A percentile compares a stretch with the other conserved stretches of the same genome.
These are phyloP conservation scores for Fraxinus pennsylvanica DNA, from an alignment of 257 asterid species.

Conservation along the genomic window DNA sequence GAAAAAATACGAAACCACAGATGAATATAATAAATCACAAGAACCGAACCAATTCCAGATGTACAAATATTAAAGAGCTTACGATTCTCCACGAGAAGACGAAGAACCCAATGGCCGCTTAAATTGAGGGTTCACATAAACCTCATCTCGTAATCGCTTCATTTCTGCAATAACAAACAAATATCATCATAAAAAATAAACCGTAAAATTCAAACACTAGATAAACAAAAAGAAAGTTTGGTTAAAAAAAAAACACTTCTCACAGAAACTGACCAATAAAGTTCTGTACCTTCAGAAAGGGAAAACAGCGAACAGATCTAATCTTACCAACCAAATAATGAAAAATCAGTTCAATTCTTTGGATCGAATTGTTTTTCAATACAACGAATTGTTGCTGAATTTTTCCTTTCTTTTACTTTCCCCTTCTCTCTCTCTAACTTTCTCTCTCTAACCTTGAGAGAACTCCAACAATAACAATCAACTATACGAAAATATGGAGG, in stretches of 20 bases:
- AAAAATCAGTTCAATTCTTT: constrained; percentile 28
- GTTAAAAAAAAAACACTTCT: neutral
- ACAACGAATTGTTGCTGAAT: constrained; percentile 8
- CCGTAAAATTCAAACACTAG: constrained; percentile 21
- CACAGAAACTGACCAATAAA: constrained; percentile 41
- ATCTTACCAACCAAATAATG: constrained; percentile 25
- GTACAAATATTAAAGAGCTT: constrained; percentile 35
- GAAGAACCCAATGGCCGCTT: constrained; percentile 78
- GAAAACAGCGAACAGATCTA: constrained; percentile 61
- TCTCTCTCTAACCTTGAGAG: constrained; percentile 33
- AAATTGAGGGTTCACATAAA: constrained; percentile 61
- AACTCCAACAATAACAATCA: constrained; percentile 12
- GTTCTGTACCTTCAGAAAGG: constrained; percentile 26
- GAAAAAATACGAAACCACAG: constrained; percentile 7
- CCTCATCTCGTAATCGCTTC: constrained; percentile 51
- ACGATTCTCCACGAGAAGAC: constrained; percentile 78
- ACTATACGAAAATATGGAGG: constrained; percentile 3
- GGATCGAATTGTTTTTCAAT: constrained; percentile 29
- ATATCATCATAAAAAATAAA: neutral
- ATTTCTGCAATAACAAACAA: neutral
- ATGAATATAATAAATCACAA: constrained; percentile 21
- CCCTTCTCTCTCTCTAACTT: constrained; percentile 17
- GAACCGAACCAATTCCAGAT: constrained; percentile 25
- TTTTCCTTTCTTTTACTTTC: constrained; percentile 2
- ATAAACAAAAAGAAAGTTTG: constrained; percentile 24